phyloP scores from a whole-genome alignment of 2,329 filamentous ascomycete genomes.

The Sporothrix sp. region DNA sequence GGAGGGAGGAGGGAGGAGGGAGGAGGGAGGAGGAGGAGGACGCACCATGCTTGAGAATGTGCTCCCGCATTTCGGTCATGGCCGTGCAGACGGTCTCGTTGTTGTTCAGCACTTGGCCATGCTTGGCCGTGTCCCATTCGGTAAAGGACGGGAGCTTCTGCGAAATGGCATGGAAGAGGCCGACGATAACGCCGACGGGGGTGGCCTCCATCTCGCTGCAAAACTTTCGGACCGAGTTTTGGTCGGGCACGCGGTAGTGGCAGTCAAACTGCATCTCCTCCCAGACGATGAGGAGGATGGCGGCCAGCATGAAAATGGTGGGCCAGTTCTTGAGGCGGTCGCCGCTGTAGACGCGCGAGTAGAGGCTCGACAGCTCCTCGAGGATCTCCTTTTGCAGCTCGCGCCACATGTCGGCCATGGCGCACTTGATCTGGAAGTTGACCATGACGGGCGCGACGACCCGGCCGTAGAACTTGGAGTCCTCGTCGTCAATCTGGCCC shows the following conservation, averaged over 20 bases:
- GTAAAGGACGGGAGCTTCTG: constrained; percentile 88
- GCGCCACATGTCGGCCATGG: constrained; percentile 95
- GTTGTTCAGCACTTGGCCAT: constrained; percentile 82
- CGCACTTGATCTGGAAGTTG: constrained; percentile 98
- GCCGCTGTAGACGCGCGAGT: constrained; percentile 96
- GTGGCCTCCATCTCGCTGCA: constrained; percentile 94
- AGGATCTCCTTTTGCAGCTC: constrained; percentile 93
- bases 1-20: neutral
- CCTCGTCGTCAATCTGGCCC: constrained; percentile 76
- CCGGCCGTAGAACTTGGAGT: constrained; percentile 82
- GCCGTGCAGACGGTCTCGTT: constrained; percentile 88
- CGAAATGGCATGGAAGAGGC: constrained; percentile 94
- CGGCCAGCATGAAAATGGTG: constrained; percentile 94
- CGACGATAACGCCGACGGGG: constrained; percentile 90
- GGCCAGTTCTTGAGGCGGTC: constrained; percentile 99
- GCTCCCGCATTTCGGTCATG: constrained; percentile 88
- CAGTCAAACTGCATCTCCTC: constrained; percentile 99
- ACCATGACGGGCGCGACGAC: constrained; percentile 95
- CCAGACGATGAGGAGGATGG: constrained; percentile 88
- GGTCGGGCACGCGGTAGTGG: constrained; percentile 86
- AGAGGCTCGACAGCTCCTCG: constrained; percentile 82
- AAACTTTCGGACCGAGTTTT: constrained; percentile 81
- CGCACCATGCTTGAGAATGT: constrained; percentile 91
- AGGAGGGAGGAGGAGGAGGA: constrained; percentile 14
- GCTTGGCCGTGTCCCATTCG: constrained; percentile 89